These are phyloP conservation scores for Starmerella floris DNA, from an alignment of 805 yeast genomes.

Conservation along the genomic window DNA sequence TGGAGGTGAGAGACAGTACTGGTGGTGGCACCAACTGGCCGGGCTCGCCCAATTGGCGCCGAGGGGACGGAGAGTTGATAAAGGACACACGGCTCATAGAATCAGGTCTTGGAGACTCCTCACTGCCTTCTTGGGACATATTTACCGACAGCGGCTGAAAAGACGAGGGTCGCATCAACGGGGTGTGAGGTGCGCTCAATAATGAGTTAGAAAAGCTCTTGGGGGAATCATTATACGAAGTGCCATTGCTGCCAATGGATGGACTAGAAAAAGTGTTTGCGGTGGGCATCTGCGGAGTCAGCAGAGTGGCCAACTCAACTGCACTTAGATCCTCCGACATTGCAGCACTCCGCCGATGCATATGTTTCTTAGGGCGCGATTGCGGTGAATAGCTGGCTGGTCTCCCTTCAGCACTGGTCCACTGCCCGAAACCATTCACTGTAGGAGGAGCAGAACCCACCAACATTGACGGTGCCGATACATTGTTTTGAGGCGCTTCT, in stretches of 20 bases:
- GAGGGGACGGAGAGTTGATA: constrained; percentile 5
- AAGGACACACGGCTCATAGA: constrained; percentile 3
- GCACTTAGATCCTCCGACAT: constrained; percentile 22
- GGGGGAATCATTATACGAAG: neutral
- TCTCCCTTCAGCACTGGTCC: neutral
- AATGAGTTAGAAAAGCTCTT: neutral
- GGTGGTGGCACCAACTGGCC: constrained; percentile 7
- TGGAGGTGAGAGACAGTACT: too few relatives aligned
- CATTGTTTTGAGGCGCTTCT: neutral
- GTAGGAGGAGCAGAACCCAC: neutral
- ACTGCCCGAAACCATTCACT: too few relatives aligned
- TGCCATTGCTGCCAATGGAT: neutral
- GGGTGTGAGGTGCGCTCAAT: neutral
- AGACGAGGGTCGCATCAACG: neutral
- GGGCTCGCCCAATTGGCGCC: constrained; percentile 12
- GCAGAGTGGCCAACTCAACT: constrained; percentile 12
- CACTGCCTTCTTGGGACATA: neutral
- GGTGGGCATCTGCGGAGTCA: constrained; percentile 7
- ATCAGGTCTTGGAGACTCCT: neutral
- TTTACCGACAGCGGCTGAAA: neutral
- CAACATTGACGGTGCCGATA: neutral
- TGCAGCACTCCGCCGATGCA: constrained; percentile 24
- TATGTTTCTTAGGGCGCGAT: constrained; percentile 16
- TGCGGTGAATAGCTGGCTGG: constrained; percentile 16
- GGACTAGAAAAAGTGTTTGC: neutral